Evolutionary conservation across 495 filamentous ascomycete genomes (phyloP), one percentile per base, ranked within the genome.

Genomic region (Talaromyces borbonicus): DNA sequence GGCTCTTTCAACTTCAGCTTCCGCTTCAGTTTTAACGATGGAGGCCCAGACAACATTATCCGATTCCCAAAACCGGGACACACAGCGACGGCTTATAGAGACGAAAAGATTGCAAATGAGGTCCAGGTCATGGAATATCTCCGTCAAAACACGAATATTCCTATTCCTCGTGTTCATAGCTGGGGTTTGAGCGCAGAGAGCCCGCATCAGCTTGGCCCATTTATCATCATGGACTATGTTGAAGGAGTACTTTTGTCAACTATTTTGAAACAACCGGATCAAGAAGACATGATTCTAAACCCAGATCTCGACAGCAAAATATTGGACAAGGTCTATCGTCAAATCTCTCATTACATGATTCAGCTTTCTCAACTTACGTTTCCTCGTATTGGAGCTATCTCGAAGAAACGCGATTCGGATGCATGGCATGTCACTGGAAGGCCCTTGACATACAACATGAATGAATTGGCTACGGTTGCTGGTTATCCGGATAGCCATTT

Each of bases 171-270:
- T 43, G 48, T 68, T 25, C 47, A 49, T 35, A 58, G 51, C 47
- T 67, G 57, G 67, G 62, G 65, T 35, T 51, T 55, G 30, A 53
- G 30, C 36, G 50, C 57, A 24, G 55, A 62, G 41, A 66, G 63
- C 52, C 63, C 62, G 32, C 53, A 55, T 29, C 52, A 58, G 8
- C 53, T 68, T 47, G 63, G 63, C 33, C 63, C 58, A 48, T 68
- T 66, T 47, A 66, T 68, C 18, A 66, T 70, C 33, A 63, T 64
- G 53, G 60, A 67, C 47, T 68, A 53, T 52, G 49, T 67, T 40
- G 55, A 66, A 15, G 60, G 65, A 43, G 54, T 47, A 36, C 47
- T 43, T 46, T 43, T 65, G 49, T 55, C 54, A 30, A 58, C 50
- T 33, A 35, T 66, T 43, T 56, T 60, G 39, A 55, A 60, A 48